phyloP scores from a whole-genome alignment of 2,329 filamentous ascomycete genomes.

The Talaromyces sp. region DNA sequence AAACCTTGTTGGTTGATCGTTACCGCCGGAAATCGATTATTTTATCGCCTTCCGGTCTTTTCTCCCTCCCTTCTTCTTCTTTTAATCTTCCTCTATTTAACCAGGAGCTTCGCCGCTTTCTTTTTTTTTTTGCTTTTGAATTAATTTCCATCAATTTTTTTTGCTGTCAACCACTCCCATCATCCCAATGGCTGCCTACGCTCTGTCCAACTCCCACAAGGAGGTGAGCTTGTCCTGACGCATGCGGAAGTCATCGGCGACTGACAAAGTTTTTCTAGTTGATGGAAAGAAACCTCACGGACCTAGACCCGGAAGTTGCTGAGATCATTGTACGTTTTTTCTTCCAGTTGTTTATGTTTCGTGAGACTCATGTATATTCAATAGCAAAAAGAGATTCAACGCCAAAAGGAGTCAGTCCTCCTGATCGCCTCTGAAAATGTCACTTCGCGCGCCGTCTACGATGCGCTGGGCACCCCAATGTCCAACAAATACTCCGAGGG shows the following conservation, averaged over 20 bases:
- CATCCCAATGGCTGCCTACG: conserved; percentile 48
- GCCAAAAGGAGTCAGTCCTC: conserved; percentile 96
- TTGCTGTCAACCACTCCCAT: neutral
- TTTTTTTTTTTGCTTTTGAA: neutral
- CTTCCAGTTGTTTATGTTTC: neutral
- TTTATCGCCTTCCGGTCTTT: conserved; percentile 1
- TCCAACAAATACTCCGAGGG: conserved; percentile 99
- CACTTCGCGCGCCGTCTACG: conserved; percentile 95
- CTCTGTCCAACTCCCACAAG: conserved; percentile 61
- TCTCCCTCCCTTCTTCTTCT: neutral
- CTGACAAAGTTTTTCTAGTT: conserved; percentile 51
- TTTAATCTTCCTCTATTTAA: neutral
- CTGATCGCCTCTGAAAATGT: conserved; percentile 99
- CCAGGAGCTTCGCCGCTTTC: neutral
- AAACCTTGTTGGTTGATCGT: neutral
- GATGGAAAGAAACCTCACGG: conserved; percentile 90
- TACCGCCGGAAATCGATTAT: neutral
- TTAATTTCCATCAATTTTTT: neutral
- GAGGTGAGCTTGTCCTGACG: conserved; percentile 46
- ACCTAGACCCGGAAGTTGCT: conserved; percentile 89
- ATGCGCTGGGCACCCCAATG: conserved; percentile 91
- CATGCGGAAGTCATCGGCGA: neutral
- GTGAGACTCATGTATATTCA: neutral
- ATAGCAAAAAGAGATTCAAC: conserved; percentile 86
- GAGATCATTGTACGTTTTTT: conserved; percentile 76